Conservation (phyloP, 2,329 filamentous ascomycete genomes). For the Ceratocystis colombiana region DNA sequence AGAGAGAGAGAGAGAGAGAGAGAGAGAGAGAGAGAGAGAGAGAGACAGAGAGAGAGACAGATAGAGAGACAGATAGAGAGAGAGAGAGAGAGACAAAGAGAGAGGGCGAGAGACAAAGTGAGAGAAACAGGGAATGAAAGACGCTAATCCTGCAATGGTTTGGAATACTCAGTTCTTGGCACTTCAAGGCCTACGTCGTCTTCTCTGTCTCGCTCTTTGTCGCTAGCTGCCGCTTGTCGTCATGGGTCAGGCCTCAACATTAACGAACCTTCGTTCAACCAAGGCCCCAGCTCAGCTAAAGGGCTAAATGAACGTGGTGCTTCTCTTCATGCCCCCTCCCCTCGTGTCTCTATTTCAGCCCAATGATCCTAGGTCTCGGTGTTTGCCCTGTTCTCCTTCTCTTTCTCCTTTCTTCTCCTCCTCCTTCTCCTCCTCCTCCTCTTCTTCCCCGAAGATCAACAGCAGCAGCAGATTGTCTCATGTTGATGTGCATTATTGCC, state of each 20-base stretch:
- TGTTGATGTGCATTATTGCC: no score
- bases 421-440: neutral
- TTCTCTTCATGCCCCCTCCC: neutral
- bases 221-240: neutral
- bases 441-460: neutral
- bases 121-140: neutral
- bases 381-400: neutral
- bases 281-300: neutral
- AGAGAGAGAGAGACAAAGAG: no score
- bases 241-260: conserved; percentile 4
- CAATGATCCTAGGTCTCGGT: neutral
- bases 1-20: no score
- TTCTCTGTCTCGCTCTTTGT: no score
- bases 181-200: no score
- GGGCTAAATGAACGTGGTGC: neutral
- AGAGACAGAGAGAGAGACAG: no score
- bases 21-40: no score
- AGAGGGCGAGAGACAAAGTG: no score
- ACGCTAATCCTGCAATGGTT: neutral
- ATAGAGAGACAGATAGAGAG: no score
- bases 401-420: neutral
- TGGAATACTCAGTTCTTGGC: neutral
- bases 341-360: neutral
- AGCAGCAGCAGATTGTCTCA: neutral
- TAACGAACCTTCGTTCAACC: neutral